Evolutionary conservation across 2,329 filamentous ascomycete genomes (phyloP), one percentile per base, ranked within the genome.

Genomic region (Diaporthe sp.): DNA sequence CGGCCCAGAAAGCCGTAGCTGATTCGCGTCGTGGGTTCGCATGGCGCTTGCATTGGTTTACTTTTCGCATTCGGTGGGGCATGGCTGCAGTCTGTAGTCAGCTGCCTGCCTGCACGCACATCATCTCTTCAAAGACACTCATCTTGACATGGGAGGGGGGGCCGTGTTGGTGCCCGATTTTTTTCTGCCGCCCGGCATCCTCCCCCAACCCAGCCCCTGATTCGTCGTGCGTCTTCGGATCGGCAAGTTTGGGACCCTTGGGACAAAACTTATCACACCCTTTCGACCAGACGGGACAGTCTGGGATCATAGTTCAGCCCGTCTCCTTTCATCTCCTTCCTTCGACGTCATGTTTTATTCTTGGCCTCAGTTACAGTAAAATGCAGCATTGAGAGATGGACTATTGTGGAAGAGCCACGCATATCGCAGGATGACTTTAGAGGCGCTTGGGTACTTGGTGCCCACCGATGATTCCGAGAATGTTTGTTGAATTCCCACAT

Each of bases 151-250:
- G 39, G 53, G 39, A 50, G 32, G 47, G 63, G 47, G 44, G 44
- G 44, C 55, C 66, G 37, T 51, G 39, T 73, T 73, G 72, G 30
- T 73, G 72, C 72, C 72, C 72, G 72, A 73, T 51, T 50, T 35
- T 50, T 35, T 30, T 42, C 42, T 42, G 59, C 70, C 70, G 32
- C 30, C 53, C 71, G 44, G 63, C 61, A 69, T 59, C 71, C 51
- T n/a, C 53, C 39, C 63, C 55, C 65, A 30, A 59, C 42, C 44
- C 37, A 13, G 5, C 63, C 42, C 63, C 42, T 69, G 53, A 70
- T 70, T 69, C 53, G 55, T n/a, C 44, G 12, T 56, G 63, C 50
- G n/a, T 53, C 61, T 37, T 35, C 4, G 47, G 56, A 61, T 61
- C 51, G 47, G 50, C 42, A 42, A 42, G n/a, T 53, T 37, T 53